Evolutionary conservation across 2,329 filamentous ascomycete genomes (phyloP).

Genomic region (Davidsoniella eucalypti): DNA sequence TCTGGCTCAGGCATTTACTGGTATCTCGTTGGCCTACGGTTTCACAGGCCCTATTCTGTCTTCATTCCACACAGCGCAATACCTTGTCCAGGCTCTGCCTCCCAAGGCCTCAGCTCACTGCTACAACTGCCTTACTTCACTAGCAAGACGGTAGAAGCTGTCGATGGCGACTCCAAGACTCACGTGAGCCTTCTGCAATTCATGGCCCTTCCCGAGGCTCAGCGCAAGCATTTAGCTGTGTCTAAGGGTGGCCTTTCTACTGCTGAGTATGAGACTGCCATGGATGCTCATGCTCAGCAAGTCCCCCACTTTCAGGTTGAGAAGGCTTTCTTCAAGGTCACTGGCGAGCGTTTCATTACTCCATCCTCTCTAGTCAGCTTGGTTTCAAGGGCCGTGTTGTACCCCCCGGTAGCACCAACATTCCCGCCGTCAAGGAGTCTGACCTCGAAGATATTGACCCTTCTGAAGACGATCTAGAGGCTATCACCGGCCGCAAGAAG

Average conservation of each 20-base stretch:
- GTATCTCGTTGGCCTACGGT: constrained; percentile 76
- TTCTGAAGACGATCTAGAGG: constrained; percentile 80
- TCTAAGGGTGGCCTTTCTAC: constrained; percentile 56
- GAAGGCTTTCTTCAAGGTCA: constrained; percentile 96
- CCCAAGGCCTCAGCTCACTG: constrained; percentile 71
- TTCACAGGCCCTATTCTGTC: constrained; percentile 68
- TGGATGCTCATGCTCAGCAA: constrained; percentile 65
- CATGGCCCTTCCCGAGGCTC: constrained; percentile 64
- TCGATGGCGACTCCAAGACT: constrained; percentile 58
- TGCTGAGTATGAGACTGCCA: constrained; percentile 57
- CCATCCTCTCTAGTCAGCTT: constrained; percentile 85
- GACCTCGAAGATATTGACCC: constrained; percentile 87
- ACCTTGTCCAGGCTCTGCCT: constrained; percentile 74
- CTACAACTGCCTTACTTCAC: constrained; percentile 85
- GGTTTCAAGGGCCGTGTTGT: constrained; percentile 89
- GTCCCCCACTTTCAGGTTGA: constrained; percentile 71
- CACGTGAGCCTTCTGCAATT: constrained; percentile 74
- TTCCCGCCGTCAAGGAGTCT: constrained; percentile 57
- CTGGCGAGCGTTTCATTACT: constrained; percentile 83
- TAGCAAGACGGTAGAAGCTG: constrained; percentile 42
- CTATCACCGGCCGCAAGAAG: constrained; percentile 62
- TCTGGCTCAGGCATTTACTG: constrained; percentile 71
- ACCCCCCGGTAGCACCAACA: constrained; percentile 60
- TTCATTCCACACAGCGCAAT: constrained; percentile 68
- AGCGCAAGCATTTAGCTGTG: constrained; percentile 55